Conservation (phyloP, 768 basidiomycete genomes). For the Coprinopsis marcescibilis region DNA sequence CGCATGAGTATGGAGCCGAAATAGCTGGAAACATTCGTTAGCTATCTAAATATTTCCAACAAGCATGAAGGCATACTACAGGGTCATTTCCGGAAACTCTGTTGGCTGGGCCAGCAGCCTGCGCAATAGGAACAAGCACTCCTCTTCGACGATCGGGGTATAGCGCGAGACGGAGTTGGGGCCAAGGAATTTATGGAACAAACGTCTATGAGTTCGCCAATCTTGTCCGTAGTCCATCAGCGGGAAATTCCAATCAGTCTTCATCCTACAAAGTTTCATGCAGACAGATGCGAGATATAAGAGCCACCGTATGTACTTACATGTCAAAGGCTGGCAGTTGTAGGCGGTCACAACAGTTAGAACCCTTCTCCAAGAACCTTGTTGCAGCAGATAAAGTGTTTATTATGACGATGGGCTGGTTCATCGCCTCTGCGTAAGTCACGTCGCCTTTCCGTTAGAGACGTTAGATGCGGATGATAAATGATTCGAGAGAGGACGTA, state of each 20-base stretch:
- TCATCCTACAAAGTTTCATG: conserved; percentile 8
- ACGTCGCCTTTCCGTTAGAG: no score
- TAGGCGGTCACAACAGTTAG: conserved; percentile 16
- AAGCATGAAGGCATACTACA: background rate
- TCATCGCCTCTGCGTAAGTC: background rate
- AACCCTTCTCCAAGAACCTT: conserved; percentile 9
- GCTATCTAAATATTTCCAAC: background rate
- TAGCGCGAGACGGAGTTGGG: conserved; percentile 11
- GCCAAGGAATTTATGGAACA: conserved; percentile 22
- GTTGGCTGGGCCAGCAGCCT: background rate
- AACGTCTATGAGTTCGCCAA: conserved; percentile 20
- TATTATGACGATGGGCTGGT: background rate
- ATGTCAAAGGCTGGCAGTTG: conserved; percentile 35
- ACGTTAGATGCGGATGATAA: no score
- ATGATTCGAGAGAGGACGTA: no score
- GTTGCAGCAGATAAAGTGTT: background rate
- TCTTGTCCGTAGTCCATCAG: conserved; percentile 27
- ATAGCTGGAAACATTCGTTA: conserved; percentile 24
- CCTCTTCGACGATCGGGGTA: conserved; percentile 10
- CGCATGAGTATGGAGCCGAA: conserved; percentile 35
- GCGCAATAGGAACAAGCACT: background rate
- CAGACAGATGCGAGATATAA: background rate
- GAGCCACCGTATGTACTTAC: conserved; percentile 19
- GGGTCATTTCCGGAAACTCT: background rate
- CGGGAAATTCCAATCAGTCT: conserved; percentile 38